Percentiles rank a stretch among this genome's conserved stretches.
These are phyloP conservation scores for Akanthomyces muscarius DNA, from an alignment of 2,329 filamentous ascomycete species.

Conservation along the genomic window DNA sequence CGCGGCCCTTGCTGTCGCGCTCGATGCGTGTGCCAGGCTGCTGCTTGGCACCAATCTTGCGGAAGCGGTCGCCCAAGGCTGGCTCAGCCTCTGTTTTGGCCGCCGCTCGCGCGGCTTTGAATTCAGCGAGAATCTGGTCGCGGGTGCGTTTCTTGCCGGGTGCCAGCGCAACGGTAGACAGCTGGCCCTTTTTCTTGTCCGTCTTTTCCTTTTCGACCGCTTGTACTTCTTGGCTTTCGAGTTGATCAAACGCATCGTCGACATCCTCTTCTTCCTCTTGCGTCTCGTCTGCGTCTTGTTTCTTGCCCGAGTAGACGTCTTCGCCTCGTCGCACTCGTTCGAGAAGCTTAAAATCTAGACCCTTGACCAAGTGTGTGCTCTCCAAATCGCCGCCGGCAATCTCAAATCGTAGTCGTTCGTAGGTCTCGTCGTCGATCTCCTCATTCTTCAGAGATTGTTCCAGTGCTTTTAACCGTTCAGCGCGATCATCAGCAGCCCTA, in stretches of 20 bases:
- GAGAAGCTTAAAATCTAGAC: constrained; percentile 78
- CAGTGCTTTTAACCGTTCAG: constrained; percentile 67
- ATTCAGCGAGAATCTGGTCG: constrained; percentile 63
- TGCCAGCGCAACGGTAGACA: constrained; percentile 49
- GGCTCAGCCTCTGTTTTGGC: constrained; percentile 52
- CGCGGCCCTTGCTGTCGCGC: constrained; percentile 55
- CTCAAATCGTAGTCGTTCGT: constrained; percentile 68
- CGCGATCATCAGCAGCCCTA: constrained; percentile 51
- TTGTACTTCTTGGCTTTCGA: constrained; percentile 53
- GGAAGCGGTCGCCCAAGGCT: constrained; percentile 56
- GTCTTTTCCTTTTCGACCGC: constrained; percentile 48
- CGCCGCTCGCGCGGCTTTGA: constrained; percentile 60
- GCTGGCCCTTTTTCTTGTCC: constrained; percentile 57
- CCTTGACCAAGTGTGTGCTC: constrained; percentile 86
- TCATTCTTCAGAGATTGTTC: constrained; percentile 79
- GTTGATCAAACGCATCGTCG: constrained; percentile 62
- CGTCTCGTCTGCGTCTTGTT: constrained; percentile 24
- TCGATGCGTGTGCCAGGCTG: constrained; percentile 56
- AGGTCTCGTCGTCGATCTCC: constrained; percentile 76
- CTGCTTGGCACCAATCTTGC: constrained; percentile 57
- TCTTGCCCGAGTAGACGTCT: constrained; percentile 50
- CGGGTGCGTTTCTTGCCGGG: constrained; percentile 59
- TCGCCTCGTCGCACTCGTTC: constrained; percentile 66
- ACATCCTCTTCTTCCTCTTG: constrained; percentile 37
- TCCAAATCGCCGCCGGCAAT: constrained; percentile 78